Conservation (phyloP, 2,329 filamentous ascomycete species). For the Penicillium sp. region DNA sequence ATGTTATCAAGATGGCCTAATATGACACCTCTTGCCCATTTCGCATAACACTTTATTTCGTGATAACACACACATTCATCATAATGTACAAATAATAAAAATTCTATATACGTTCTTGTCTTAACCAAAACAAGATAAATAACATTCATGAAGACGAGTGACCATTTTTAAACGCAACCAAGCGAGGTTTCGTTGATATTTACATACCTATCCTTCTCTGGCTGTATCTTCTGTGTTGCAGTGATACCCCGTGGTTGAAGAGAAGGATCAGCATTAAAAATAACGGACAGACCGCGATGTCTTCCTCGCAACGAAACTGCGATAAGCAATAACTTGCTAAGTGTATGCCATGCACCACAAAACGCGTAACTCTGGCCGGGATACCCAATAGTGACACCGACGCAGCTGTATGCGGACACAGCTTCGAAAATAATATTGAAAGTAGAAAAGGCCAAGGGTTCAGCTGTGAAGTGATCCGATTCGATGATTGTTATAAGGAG, state of each 20-base stretch:
- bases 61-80: no score
- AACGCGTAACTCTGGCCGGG: background rate
- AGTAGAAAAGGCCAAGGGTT: background rate
- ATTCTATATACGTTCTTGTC: no score
- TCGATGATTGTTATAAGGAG: background rate
- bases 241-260: background rate
- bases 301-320: background rate
- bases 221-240: background rate
- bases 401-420: background rate
- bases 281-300: background rate
- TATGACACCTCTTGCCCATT: no score
- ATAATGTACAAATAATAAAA: no score
- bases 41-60: no score
- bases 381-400: background rate
- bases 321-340: background rate
- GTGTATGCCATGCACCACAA: background rate
- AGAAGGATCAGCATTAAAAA: background rate
- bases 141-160: no score
- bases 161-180: background rate
- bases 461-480: background rate
- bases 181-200: background rate
- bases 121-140: no score
- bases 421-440: background rate
- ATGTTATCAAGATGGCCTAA: no score
- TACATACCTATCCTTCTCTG: background rate